These are phyloP conservation scores for Mayamaea pseudoterrestris DNA, from an alignment of 108 stramenopile genomes.

Conservation along the genomic window DNA sequence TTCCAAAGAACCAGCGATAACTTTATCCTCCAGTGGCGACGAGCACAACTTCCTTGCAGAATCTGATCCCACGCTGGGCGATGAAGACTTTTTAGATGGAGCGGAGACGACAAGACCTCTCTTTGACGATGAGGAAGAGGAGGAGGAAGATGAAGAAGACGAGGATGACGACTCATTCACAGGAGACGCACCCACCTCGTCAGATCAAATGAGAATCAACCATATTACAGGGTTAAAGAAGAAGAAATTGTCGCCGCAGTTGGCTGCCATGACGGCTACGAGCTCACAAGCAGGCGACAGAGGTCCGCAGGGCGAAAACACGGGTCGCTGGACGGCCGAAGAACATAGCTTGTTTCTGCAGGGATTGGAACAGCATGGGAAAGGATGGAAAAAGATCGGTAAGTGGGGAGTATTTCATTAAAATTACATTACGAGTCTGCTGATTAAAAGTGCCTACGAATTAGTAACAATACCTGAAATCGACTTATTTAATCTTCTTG, in stretches of 20 bases:
- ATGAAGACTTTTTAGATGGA: not conserved
- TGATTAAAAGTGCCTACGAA: too few relatives aligned
- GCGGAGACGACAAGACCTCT: not conserved
- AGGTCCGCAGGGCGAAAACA: conserved; percentile 58
- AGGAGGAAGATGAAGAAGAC: not conserved
- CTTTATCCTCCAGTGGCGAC: too few relatives aligned
- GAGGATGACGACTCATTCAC: conserved; percentile 1
- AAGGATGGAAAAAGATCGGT: conserved; percentile 94
- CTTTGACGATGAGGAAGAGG: not conserved
- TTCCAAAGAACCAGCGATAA: too few relatives aligned
- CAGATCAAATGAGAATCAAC: too few relatives aligned
- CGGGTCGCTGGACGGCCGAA: conserved; percentile 95
- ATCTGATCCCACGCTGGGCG: not conserved
- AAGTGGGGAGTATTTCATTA: too few relatives aligned
- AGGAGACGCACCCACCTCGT: not conserved
- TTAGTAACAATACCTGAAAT: too few relatives aligned
- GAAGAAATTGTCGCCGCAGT: conserved; percentile 22
- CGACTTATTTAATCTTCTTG: too few relatives aligned
- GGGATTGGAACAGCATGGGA: conserved; percentile 87
- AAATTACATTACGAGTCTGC: too few relatives aligned
- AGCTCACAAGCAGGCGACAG: conserved; percentile 7
- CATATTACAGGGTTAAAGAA: conserved; percentile 29
- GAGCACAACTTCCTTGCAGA: not conserved
- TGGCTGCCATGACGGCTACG: too few relatives aligned
- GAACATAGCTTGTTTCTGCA: conserved; percentile 92